phyloP scores from a whole-genome alignment of 2,329 filamentous ascomycete species.

The Cladophialophora immunda region DNA sequence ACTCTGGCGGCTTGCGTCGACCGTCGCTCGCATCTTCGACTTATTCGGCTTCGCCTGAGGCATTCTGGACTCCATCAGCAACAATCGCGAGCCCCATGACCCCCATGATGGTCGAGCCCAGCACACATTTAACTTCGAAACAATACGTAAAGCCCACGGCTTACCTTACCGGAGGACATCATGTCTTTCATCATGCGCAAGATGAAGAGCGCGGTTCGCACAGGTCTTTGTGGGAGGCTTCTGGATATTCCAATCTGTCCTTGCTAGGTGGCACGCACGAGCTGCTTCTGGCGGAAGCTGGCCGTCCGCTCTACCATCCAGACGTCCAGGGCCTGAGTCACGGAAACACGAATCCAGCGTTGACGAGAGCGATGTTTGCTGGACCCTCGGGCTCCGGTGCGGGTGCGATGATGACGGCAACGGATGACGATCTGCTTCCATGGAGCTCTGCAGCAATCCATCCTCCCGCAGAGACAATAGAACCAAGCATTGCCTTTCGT shows the following conservation, averaged over 20 bases:
- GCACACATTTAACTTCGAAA: conserved; percentile 20
- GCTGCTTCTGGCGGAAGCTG: conserved; percentile 9
- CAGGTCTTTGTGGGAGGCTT: conserved; percentile 25
- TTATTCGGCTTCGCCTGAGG: conserved; percentile 33
- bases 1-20: conserved; percentile 28
- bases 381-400: conserved; percentile 1
- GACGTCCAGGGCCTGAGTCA: conserved; percentile 16
- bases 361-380: conserved; percentile 39
- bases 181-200: conserved; percentile 26
- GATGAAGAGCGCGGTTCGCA: conserved; percentile 26
- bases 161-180: conserved; percentile 25
- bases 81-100: conserved; percentile 33
- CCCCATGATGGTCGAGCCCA: conserved; percentile 28
- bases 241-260: conserved; percentile 15
- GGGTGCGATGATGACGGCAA: conserved; percentile 12
- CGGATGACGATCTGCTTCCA: conserved; percentile 28
- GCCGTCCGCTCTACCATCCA: conserved; percentile 16
- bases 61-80: conserved; percentile 35
- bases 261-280: conserved; percentile 20
- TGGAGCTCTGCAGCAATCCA: conserved; percentile 21
- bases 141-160: conserved; percentile 30
- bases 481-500: conserved; percentile 40
- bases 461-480: conserved; percentile 38
- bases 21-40: conserved; percentile 33
- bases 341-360: conserved; percentile 31